Conservation (phyloP, 805 yeast species). For the Ogataea trehalophila region DNA sequence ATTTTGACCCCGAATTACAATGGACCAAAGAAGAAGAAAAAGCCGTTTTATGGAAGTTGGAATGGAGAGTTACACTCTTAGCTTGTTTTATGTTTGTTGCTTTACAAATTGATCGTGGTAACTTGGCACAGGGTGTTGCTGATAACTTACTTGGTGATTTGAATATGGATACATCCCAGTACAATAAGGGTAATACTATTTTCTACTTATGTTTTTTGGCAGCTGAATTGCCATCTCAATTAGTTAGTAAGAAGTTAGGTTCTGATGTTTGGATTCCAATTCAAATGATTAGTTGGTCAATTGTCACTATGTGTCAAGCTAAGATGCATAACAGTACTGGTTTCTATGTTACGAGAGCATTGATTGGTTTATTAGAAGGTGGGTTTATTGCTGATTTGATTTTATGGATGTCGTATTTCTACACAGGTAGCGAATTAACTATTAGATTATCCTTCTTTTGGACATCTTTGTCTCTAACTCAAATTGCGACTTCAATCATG, state of each 20-base stretch:
- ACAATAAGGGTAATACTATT: constrained; percentile 55
- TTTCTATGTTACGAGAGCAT: constrained; percentile 44
- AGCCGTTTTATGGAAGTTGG: constrained; percentile 45
- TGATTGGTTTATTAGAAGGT: constrained; percentile 58
- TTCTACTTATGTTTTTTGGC: constrained; percentile 46
- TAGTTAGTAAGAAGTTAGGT: constrained; percentile 59
- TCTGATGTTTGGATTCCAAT: constrained; percentile 59
- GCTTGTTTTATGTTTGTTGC: constrained; percentile 58
- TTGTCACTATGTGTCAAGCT: constrained; percentile 50
- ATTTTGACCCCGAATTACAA: constrained; percentile 52
- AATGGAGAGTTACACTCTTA: constrained; percentile 50
- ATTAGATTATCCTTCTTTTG: constrained; percentile 57
- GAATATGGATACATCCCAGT: constrained; percentile 49
- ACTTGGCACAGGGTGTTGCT: constrained; percentile 49
- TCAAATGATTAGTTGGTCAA: constrained; percentile 53
- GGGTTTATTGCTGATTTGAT: constrained; percentile 65
- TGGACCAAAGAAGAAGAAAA: constrained; percentile 54
- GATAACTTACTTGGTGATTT: constrained; percentile 52
- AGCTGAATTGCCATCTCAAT: constrained; percentile 63
- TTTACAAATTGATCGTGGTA: constrained; percentile 55
- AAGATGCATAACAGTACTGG: constrained; percentile 36
- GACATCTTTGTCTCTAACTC: constrained; percentile 47
- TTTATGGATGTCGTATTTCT: constrained; percentile 64
- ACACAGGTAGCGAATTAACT: constrained; percentile 53
- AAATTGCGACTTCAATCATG: constrained; percentile 38